Base-by-base conservation (phyloP, 2,329 filamentous ascomycete species). In the Penicillium sclerotigenum region DNA sequence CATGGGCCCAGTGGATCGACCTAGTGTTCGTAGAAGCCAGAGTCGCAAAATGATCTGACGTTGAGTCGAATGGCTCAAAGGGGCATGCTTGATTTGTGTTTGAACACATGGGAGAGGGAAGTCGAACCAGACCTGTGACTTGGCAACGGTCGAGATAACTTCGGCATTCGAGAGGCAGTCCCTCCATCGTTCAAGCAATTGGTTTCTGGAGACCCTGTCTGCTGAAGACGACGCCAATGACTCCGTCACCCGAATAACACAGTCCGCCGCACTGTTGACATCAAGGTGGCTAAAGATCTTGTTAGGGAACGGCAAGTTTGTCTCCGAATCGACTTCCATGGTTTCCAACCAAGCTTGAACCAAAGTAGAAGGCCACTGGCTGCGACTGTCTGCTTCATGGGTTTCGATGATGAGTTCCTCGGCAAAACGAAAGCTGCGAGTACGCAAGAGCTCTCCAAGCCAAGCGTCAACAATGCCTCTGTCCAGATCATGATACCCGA, bases 201-300 rank as follows among this genome's bases (percentile, higher is more conserved):
- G 50, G 14, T 49, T 29, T 38, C 63, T 62, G 13, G 48, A 28
- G 11, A 59, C 40, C 9, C 56, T 57, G 51, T 65, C 60, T 37
- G 47, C 41, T 14, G 59, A 40, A 24, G 67, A 64, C 26, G 66
- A 60, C 7, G 60, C 55, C 37, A 77, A 47, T 22, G 36, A 52
- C 55, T 76, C 69, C 1, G 74, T 74, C 4, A 72, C 64, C 24
- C 61, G 47, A 31, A 75, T 59, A 10, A 76, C 66, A 50, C 63
- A 67, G 22, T 57, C 57, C 9, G 68, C 59, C 24, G 65, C 65
- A 50, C 55, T 47, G 29, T 73, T 60, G 3, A 64, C 52, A 46
- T 66, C 47, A 9, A 72, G 62, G 24, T 59, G 52, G 9, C 49
- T 54, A 33, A 75, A 53, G 18, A 73, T 49, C 8, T 47, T 41